These are phyloP conservation scores for Aspergillus piperis DNA, from an alignment of 2,329 filamentous ascomycete genomes.

Conservation along the genomic window DNA sequence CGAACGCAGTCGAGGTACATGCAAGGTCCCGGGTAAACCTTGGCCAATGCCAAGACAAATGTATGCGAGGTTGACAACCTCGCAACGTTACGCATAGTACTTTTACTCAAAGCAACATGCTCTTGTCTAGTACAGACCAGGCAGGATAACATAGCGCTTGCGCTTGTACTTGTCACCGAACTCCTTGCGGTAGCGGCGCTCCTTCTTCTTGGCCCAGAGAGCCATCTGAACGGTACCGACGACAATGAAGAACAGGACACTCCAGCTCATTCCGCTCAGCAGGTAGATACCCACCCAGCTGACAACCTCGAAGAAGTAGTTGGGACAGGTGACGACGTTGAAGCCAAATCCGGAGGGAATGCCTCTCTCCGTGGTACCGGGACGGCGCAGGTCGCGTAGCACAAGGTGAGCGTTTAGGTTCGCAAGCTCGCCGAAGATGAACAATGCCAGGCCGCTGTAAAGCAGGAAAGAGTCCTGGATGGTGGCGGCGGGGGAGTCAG, in stretches of 20 bases:
- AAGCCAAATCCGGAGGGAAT: constrained; percentile 88
- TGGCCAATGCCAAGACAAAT: background rate
- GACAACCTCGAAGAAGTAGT: constrained; percentile 91
- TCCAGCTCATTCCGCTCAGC: constrained; percentile 72
- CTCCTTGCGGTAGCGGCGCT: constrained; percentile 83
- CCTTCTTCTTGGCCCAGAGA: constrained; percentile 87
- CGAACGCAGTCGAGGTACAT: background rate
- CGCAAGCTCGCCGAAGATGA: constrained; percentile 72
- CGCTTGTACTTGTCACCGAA: constrained; percentile 94
- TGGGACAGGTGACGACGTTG: constrained; percentile 85
- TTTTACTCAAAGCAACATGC: no score
- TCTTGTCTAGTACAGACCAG: constrained; percentile 66
- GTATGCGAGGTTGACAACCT: background rate
- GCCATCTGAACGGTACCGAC: constrained; percentile 79
- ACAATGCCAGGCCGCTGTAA: constrained; percentile 70
- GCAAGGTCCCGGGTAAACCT: background rate
- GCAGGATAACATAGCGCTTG: constrained; percentile 83
- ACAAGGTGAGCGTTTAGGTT: constrained; percentile 81
- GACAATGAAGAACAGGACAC: constrained; percentile 73
- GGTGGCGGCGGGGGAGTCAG: constrained; percentile 66
- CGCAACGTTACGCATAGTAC: background rate
- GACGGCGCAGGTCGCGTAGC: constrained; percentile 72
- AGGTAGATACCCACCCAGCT: constrained; percentile 83
- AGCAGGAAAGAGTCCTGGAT: constrained; percentile 57
- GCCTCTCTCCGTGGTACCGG: constrained; percentile 80